Percentiles rank a stretch among this genome's conserved stretches.
phyloP scores from a whole-genome alignment of 768 basidiomycete genomes.

The Tylopilus vinaceipallidus region DNA sequence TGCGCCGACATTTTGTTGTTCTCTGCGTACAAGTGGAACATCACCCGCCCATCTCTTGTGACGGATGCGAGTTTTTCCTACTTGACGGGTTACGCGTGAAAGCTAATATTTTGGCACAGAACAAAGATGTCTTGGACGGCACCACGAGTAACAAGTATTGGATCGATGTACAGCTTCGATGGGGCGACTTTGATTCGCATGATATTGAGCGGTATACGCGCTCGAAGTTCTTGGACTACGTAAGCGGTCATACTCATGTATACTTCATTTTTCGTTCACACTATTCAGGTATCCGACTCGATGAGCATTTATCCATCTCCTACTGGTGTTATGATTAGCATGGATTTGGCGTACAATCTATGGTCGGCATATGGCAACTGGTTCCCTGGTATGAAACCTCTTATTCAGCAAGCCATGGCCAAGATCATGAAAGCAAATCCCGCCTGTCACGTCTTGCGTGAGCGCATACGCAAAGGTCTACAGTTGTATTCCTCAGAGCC shows the following conservation, averaged over 20 bases:
- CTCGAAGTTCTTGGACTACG: slow-evolving; percentile 98
- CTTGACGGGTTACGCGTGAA: not conserved
- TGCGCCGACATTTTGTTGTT: slow-evolving; percentile 98
- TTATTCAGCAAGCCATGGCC: slow-evolving; percentile 98
- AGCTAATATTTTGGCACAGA: slow-evolving; percentile 40
- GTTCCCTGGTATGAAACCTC: slow-evolving; percentile 98
- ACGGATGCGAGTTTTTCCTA: slow-evolving; percentile 66
- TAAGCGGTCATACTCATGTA: slow-evolving; percentile 33
- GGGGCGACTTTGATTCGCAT: slow-evolving; percentile 99
- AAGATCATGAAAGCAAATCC: slow-evolving; percentile 99
- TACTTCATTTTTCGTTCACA: slow-evolving; percentile 2
- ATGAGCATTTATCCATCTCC: slow-evolving; percentile 99
- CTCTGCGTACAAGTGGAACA: slow-evolving; percentile 98
- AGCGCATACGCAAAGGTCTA: slow-evolving; percentile 97
- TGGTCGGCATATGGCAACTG: slow-evolving; percentile 99
- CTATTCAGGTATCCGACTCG: slow-evolving; percentile 76
- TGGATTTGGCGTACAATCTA: slow-evolving; percentile 97
- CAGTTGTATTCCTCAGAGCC: slow-evolving; percentile 99
- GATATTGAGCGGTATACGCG: slow-evolving; percentile 99
- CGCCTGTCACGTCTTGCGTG: slow-evolving; percentile 93
- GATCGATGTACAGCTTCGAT: slow-evolving; percentile 93
- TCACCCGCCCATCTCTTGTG: slow-evolving; percentile 90
- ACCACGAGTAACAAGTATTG: slow-evolving; percentile 98
- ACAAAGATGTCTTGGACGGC: slow-evolving; percentile 95
- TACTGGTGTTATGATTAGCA: slow-evolving; percentile 97